A percentile compares a stretch with the other conserved stretches of the same genome.
Conservation (phyloP, 306 rosid genomes). For the Begonia fuchsioides region DNA sequence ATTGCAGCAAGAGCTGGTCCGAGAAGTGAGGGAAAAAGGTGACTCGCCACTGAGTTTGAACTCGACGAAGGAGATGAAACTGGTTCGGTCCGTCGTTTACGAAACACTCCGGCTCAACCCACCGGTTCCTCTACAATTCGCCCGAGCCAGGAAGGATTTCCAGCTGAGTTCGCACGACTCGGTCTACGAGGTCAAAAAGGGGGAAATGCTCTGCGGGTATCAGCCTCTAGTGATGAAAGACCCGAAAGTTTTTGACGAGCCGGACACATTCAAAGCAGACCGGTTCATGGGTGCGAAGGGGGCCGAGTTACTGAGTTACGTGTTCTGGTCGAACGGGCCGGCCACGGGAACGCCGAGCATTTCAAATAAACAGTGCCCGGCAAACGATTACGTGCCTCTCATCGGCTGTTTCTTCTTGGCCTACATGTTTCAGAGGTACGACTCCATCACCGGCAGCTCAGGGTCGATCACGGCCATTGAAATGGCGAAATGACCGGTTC, state of each 20-base stretch:
- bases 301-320: conserved; percentile 27
- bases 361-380: conserved; percentile 74
- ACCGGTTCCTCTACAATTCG: conserved; percentile 76
- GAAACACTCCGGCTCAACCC: conserved; percentile 70
- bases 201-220: conserved; percentile 71
- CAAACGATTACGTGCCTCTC: conserved; percentile 49
- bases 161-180: conserved; percentile 49
- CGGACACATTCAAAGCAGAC: conserved; percentile 56
- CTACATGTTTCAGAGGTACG: conserved; percentile 47
- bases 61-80: conserved; percentile 42
- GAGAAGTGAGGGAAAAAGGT: conserved; percentile 39
- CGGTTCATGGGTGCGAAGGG: conserved; percentile 50
- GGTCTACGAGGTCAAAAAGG: conserved; percentile 43
- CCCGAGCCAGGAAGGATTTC: conserved; percentile 69
- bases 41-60: conserved; percentile 44
- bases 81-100: conserved; percentile 55
- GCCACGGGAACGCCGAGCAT: conserved; percentile 40
- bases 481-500: conserved; percentile 23
- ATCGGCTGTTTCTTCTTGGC: conserved; percentile 55
- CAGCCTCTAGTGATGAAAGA: conserved; percentile 67
- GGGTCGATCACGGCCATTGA: conserved; percentile 42
- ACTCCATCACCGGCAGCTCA: conserved; percentile 40
- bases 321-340: conserved; percentile 93
- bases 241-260: conserved; percentile 41
- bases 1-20: conserved; percentile 31